Percentiles rank a stretch among this genome's conserved stretches.
phyloP scores from a whole-genome alignment of 805 yeast species.

The Tetrapisispora arboricola region DNA sequence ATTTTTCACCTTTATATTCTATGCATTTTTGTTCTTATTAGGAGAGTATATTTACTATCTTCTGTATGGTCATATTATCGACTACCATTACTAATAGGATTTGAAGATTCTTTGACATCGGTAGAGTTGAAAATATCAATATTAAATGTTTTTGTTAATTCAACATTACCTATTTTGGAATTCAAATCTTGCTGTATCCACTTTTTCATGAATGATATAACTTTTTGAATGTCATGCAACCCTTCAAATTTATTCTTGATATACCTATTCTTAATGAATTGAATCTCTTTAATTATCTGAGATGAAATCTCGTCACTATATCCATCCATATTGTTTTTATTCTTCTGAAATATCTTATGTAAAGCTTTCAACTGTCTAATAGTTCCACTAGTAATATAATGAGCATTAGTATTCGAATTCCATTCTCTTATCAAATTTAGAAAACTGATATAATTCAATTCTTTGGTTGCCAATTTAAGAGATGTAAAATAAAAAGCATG shows the following conservation, averaged over 20 bases:
- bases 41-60: not conserved
- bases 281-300: conserved; percentile 11
- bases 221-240: conserved; percentile 11
- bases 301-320: conserved; percentile 1
- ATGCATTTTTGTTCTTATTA: too few relatives aligned
- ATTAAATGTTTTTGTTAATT: not conserved
- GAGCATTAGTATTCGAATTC: conserved; percentile 15
- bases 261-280: conserved; percentile 11
- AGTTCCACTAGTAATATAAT: conserved; percentile 11
- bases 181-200: conserved; percentile 11
- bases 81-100: too few relatives aligned
- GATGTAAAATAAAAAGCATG: conserved; percentile 15
- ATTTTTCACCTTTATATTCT: too few relatives aligned
- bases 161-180: not conserved
- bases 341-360: not conserved
- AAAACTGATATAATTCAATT: conserved; percentile 9
- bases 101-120: not conserved
- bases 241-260: conserved; percentile 17
- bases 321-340: not conserved
- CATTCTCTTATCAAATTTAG: conserved; percentile 15
- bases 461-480: conserved; percentile 12
- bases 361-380: conserved; percentile 18
- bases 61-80: too few relatives aligned
- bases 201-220: conserved; percentile 10
- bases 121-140: too few relatives aligned